A percentile compares a stretch with the other conserved stretches of the same genome.
phyloP scores from a whole-genome alignment of 1,284 basidiomycete genomes.

The Ceratobasidium theobromae region DNA sequence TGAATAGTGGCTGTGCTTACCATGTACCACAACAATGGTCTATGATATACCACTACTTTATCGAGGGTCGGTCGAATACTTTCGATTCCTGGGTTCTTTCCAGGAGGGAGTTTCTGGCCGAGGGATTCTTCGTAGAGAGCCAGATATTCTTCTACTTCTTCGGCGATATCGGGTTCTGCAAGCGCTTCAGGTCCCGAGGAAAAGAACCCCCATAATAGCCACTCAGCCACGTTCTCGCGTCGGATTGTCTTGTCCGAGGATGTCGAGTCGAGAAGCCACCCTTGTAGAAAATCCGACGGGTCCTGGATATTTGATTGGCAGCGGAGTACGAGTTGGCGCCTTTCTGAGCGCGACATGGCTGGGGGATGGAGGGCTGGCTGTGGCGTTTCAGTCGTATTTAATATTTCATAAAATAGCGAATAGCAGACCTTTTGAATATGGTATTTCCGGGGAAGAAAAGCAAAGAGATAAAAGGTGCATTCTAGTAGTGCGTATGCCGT shows the following conservation, averaged over 20 bases:
- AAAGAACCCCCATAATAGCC: conserved; percentile 68
- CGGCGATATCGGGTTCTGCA: conserved; percentile 48
- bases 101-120: conserved; percentile 47
- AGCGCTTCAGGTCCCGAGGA: conserved; percentile 43
- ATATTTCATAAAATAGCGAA: neutral
- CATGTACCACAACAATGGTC: conserved; percentile 63
- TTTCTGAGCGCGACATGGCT: conserved; percentile 48
- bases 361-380: conserved; percentile 50
- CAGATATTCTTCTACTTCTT: conserved; percentile 54
- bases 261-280: conserved; percentile 55
- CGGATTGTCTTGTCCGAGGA: conserved; percentile 41
- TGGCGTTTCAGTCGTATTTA: no score
- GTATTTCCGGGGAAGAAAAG: conserved; percentile 52
- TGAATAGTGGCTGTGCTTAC: conserved; percentile 45
- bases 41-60: conserved; percentile 54
- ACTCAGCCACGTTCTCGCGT: conserved; percentile 57
- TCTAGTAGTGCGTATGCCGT: conserved; percentile 42
- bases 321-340: conserved; percentile 53
- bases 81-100: conserved; percentile 44
- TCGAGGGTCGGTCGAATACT: conserved; percentile 60
- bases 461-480: conserved; percentile 51
- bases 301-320: conserved; percentile 46
- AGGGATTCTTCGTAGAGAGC: conserved; percentile 45
- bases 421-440: conserved; percentile 52
- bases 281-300: conserved; percentile 46